phyloP scores from a whole-genome alignment of 1,139 yeast genomes.

The Yamadazyma friedrichii region DNA sequence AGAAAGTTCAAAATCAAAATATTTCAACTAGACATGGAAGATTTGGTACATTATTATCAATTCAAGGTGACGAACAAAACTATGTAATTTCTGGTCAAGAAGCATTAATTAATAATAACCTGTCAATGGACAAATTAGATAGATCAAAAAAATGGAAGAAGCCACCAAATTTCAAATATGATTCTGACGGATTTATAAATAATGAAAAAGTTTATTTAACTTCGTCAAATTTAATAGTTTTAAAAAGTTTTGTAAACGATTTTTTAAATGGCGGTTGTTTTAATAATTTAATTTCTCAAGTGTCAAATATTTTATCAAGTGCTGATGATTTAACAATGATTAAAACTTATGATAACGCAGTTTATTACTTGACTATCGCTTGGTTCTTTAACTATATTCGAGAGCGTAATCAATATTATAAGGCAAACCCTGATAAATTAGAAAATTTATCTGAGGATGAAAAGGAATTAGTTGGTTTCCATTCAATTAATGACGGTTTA shows the following conservation, averaged over 20 bases:
- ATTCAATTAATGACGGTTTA: conserved; percentile 65
- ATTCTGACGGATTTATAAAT: conserved; percentile 40
- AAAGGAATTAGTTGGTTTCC: conserved; percentile 42
- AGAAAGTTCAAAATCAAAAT: conserved; percentile 47
- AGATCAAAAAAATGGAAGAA: conserved; percentile 65
- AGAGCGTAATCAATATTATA: conserved; percentile 22
- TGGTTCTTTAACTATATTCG: conserved; percentile 62
- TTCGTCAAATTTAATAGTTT: conserved; percentile 33
- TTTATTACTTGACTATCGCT: conserved; percentile 58
- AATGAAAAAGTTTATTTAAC: conserved; percentile 26
- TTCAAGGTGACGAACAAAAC: conserved; percentile 58
- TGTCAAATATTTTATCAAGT: conserved; percentile 47
- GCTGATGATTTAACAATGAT: conserved; percentile 36
- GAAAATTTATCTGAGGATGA: conserved; percentile 18
- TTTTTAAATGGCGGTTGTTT: conserved; percentile 73
- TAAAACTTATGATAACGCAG: conserved; percentile 40
- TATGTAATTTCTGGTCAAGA: conserved; percentile 76
- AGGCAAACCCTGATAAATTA: conserved; percentile 18
- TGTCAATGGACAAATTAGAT: conserved; percentile 60
- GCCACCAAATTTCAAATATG: conserved; percentile 40
- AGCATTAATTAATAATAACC: conserved; percentile 48
- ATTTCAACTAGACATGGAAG: conserved; percentile 81
- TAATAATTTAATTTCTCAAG: conserved; percentile 57
- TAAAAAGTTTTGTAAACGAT: conserved; percentile 47
- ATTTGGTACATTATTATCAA: conserved; percentile 82